phyloP scores from a whole-genome alignment of 805 yeast species.

The Komagataella mondaviorum region DNA sequence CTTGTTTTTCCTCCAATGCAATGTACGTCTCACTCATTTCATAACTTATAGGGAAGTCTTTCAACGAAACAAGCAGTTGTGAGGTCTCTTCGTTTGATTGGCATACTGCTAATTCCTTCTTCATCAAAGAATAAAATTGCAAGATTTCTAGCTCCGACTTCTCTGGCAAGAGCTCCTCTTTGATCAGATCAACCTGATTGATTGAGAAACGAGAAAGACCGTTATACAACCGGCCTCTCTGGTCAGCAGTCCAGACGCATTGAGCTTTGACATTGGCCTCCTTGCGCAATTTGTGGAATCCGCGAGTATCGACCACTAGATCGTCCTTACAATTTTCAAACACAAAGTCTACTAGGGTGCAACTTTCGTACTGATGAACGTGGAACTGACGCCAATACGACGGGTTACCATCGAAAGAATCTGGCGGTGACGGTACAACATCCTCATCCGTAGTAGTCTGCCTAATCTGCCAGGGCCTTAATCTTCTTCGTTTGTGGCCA shows the following conservation, averaged over 20 bases:
- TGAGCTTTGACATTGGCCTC: not conserved
- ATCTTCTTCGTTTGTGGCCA: not conserved
- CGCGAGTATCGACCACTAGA: not conserved
- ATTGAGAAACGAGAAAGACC: slow-evolving; percentile 22
- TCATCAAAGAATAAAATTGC: slow-evolving; percentile 22
- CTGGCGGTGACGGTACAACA: not conserved
- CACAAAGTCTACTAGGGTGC: not conserved
- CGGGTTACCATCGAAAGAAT: not conserved
- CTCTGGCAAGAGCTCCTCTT: slow-evolving; percentile 14
- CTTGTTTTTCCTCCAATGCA: slow-evolving; percentile 23
- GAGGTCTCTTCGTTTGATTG: not conserved
- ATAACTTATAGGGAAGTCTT: slow-evolving; percentile 29
- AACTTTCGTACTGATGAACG: not conserved
- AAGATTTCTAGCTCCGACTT: slow-evolving; percentile 27
- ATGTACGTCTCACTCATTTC: slow-evolving; percentile 28
- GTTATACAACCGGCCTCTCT: not conserved
- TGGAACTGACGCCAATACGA: not conserved
- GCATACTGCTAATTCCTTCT: slow-evolving; percentile 8
- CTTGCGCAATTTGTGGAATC: not conserved
- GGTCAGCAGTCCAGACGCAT: not conserved
- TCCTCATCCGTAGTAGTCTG: not conserved
- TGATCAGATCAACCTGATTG: slow-evolving; percentile 22
- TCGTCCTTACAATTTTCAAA: not conserved
- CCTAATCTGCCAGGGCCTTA: not conserved
- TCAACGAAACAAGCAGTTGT: slow-evolving; percentile 14